Evolutionary conservation across 1,284 basidiomycete species (phyloP).

Genomic region (Moesziomyces globuligerus): DNA sequence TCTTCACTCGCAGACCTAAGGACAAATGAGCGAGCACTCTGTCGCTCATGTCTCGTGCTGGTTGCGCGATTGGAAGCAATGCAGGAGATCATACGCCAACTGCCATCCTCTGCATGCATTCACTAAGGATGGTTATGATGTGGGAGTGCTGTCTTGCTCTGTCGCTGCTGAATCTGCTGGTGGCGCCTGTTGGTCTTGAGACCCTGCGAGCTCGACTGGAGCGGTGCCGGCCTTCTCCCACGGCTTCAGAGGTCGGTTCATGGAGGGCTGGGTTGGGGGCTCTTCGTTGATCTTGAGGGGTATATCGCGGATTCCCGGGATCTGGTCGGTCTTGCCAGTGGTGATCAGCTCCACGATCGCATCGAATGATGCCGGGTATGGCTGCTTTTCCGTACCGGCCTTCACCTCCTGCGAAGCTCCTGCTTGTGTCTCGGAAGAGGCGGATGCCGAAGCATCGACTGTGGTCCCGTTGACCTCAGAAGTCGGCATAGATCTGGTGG

Average conservation of each 20-base stretch:
- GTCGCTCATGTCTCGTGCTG: too few species aligned
- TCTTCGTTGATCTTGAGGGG: conserved; percentile 63
- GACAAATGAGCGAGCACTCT: conserved; percentile 12
- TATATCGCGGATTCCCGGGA: conserved; percentile 62
- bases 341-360: conserved; percentile 65
- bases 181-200: not conserved
- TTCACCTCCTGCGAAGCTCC: not conserved
- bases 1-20: conserved; percentile 49
- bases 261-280: conserved; percentile 46
- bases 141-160: not conserved
- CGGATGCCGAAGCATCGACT: not conserved
- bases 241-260: conserved; percentile 55
- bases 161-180: conserved; percentile 4
- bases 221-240: conserved; percentile 49
- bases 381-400: conserved; percentile 30
- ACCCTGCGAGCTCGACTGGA: not conserved
- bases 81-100: too few species aligned
- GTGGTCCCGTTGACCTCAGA: not conserved
- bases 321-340: conserved; percentile 62
- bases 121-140: not conserved
- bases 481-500: conserved; percentile 3
- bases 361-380: conserved; percentile 62
- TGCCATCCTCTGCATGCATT: not conserved
- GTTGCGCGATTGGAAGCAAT: too few species aligned
- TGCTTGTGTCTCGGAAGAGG: not conserved